A percentile compares a stretch with the other conserved stretches of the same genome.
Conservation (phyloP, 2,329 filamentous ascomycete genomes). For the Fonsecaea monophora region DNA sequence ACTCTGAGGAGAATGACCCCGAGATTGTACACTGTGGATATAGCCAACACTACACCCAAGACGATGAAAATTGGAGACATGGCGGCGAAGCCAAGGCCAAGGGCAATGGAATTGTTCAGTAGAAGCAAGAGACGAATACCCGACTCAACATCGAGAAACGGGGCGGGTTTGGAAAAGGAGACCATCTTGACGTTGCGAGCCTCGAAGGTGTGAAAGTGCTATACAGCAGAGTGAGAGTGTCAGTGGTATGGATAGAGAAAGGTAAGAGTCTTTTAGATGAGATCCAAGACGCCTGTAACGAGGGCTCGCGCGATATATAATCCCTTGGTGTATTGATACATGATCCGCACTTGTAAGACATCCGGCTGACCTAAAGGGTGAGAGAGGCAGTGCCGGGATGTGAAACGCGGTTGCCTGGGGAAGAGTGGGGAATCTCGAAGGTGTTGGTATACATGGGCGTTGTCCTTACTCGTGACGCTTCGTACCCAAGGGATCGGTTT, state of each 20-base stretch:
- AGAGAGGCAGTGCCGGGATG: slow-evolving; percentile 15
- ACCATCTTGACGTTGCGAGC: slow-evolving; percentile 12
- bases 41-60: slow-evolving; percentile 18
- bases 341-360: neutral
- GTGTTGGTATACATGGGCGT: neutral
- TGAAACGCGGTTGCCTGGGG: slow-evolving; percentile 24
- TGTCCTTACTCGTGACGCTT: neutral
- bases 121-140: slow-evolving; percentile 18
- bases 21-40: slow-evolving; percentile 27
- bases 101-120: slow-evolving; percentile 24
- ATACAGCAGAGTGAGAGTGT: neutral
- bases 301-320: slow-evolving; percentile 11
- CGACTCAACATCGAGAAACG: slow-evolving; percentile 5
- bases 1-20: slow-evolving; percentile 4
- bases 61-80: slow-evolving; percentile 20
- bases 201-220: neutral
- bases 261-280: neutral
- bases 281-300: neutral
- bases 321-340: neutral
- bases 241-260: neutral
- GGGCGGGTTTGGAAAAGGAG: slow-evolving; percentile 1
- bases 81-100: slow-evolving; percentile 26
- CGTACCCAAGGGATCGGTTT: neutral
- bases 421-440: slow-evolving; percentile 4
- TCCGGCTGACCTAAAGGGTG: neutral